A percentile compares a stretch with the other conserved stretches of the same genome.
These are phyloP conservation scores for Cordyceps cicadae DNA, from an alignment of 2,329 filamentous ascomycete species.

Conservation along the genomic window DNA sequence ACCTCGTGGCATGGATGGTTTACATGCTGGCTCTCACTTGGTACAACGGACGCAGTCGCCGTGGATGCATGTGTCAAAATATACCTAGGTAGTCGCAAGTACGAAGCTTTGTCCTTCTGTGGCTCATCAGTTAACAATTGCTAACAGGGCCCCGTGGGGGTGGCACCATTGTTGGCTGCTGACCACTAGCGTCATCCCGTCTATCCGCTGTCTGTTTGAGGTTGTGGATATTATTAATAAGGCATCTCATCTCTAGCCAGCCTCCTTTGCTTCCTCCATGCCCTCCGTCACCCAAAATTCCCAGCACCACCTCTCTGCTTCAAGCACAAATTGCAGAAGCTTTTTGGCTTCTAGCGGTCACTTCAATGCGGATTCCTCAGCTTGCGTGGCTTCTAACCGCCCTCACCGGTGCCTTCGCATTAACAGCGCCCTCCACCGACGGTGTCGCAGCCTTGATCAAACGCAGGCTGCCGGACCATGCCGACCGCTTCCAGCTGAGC, in stretches of 20 bases:
- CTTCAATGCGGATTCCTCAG: background rate
- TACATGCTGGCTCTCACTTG: background rate
- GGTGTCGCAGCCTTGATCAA: conserved; percentile 15
- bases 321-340: background rate
- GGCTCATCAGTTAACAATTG: background rate
- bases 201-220: background rate
- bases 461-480: conserved; percentile 15
- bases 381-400: background rate
- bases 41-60: background rate
- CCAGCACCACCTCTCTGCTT: background rate
- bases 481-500: conserved; percentile 13
- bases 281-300: no score
- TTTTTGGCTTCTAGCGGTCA: background rate
- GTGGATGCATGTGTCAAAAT: background rate
- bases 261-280: background rate
- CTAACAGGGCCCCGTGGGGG: background rate
- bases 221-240: background rate
- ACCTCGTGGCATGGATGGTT: background rate
- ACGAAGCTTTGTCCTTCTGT: background rate
- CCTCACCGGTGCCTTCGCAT: background rate
- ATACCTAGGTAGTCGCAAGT: no score
- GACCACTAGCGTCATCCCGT: background rate
- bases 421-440: background rate
- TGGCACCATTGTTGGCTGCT: background rate
- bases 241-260: no score